Evolutionary conservation across 2,329 filamentous ascomycete species (phyloP), one percentile per base, ranked within the genome.

Genomic region (Xylaria sp.): DNA sequence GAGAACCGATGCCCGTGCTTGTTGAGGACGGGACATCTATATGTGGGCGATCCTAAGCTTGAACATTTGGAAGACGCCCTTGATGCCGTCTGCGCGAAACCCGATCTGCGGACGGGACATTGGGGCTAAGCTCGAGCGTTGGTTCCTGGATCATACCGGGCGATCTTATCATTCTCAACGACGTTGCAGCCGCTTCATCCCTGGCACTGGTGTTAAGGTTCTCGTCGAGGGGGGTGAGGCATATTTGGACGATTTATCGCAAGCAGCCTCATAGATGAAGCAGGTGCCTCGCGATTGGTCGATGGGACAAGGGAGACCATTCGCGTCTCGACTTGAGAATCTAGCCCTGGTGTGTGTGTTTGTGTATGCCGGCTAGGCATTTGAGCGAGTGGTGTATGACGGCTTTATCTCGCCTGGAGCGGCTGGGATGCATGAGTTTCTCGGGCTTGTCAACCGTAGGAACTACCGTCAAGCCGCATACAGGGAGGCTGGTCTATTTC

Each of bases 41-140:
- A 55, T 27, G 31, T 54, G 43, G 47, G 23, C 23, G 41, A 53
- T 58, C 27, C 17, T 51, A 54, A 46, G 13, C 27, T 37, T 37
- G 38, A 17, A 19, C 10, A 37, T 40, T 35, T n/a, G 33, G 23
- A 27, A 10, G n/a, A 44, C 38, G 44, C 15, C 13, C 21, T 58
- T 40, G 37, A 54, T 59, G 51, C 54, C 54, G 59, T 43, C 41
- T 38, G 27, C 59, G 35, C 54, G 53, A 62, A 64, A 64, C 58
- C 19, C 53, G 40, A 54, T 54, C 38, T 41, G 51, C 49, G 44
- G 31, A 35, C 62, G 46, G 46, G 58, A 46, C 59, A 46, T 56
- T 56, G 55, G 40, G 40, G 44, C 47, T 49, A 62, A 58, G 51
- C 46, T 48, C 51, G 54, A 58, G 46, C 44, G 25, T 52, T 47